Base-by-base conservation (phyloP, 176 grass and related monocot genomes). In the Aegilops longissima region DNA sequence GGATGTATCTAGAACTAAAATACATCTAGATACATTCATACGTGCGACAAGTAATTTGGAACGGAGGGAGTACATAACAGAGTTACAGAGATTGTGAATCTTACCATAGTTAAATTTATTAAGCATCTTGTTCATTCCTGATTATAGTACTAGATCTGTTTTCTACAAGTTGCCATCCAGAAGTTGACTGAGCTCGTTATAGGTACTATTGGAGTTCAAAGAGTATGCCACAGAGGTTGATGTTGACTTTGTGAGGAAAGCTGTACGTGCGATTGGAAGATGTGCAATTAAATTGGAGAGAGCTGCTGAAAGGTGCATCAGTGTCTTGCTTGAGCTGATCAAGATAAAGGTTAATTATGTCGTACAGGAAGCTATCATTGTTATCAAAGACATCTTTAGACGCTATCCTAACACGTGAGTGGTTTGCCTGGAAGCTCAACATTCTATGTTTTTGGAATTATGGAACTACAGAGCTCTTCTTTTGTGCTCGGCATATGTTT, bases 281-380 rank as follows among this genome's bases (percentile, higher is more conserved):
- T 99, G 97, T 89, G 97, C 97, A 27, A 96, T 99, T 83, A 99
- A 99, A 81, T 89, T 99, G 66, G 94, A 99, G 77, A 96, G 97
- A 87, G 97, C 94, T 80, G 94, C 97, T 77, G 94, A 99, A 69
- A 90, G 97, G 47, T 99, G 97, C 62, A 96, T 99, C 77, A 99
- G 93, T 42, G 92, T 99, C 69, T 93, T 99, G 88, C 97, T 99
- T 75, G 97, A 99, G 82, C 89, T 99, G 78, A 99, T 99, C 82
- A 99, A 94, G 87, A 99, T 99, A 81, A 99, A 99, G 88, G 94
- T 99, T 81, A 99, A 96, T 90, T 99, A 96, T 83, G 97, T 99
- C 62, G 97, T 99, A 72, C 97, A 99, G 73, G 97, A 99, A 91
- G 97, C 97, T 86, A 96, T 99, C 45, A 99, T 99, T 82, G 97